Conservation (phyloP, 768 basidiomycete species). For the Phlebiopsis flavidoalba region DNA sequence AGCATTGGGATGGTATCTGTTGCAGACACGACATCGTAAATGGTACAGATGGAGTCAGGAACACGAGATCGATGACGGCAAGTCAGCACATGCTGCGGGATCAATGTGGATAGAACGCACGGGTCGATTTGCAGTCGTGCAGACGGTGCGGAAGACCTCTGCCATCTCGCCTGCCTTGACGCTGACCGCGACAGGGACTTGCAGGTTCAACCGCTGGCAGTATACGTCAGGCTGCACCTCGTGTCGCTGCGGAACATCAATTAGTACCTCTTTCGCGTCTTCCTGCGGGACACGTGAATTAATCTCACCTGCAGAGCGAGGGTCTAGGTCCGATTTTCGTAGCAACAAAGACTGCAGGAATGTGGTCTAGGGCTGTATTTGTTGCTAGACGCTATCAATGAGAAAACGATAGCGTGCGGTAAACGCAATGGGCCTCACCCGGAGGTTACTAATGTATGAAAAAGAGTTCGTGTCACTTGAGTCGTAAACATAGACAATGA, state of each 20-base stretch:
- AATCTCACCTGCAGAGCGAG: constrained; percentile 81
- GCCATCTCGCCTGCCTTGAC: constrained; percentile 81
- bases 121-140: constrained; percentile 81
- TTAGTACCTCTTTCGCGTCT: not conserved
- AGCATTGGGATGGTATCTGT: not conserved
- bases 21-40: not conserved
- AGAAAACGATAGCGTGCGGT: constrained; percentile 9
- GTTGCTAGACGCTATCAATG: constrained; percentile 59
- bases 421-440: constrained; percentile 45
- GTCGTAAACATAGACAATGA: constrained; percentile 94
- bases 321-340: constrained; percentile 97
- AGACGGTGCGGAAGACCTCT: constrained; percentile 84
- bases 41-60: not conserved
- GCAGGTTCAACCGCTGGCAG: constrained; percentile 82
- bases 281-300: not conserved
- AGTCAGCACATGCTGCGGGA: not conserved
- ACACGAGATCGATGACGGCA: constrained; percentile 2
- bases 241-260: constrained; percentile 56
- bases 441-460: constrained; percentile 93
- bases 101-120: constrained; percentile 41
- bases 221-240: constrained; percentile 99
- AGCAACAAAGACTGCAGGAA: constrained; percentile 96
- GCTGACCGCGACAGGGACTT: constrained; percentile 92
- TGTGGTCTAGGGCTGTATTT: constrained; percentile 92
- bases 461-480: constrained; percentile 99